phyloP scores from a whole-genome alignment of 192 early-diverging fungal genomes.

The Rhizophlyctis rosea region DNA sequence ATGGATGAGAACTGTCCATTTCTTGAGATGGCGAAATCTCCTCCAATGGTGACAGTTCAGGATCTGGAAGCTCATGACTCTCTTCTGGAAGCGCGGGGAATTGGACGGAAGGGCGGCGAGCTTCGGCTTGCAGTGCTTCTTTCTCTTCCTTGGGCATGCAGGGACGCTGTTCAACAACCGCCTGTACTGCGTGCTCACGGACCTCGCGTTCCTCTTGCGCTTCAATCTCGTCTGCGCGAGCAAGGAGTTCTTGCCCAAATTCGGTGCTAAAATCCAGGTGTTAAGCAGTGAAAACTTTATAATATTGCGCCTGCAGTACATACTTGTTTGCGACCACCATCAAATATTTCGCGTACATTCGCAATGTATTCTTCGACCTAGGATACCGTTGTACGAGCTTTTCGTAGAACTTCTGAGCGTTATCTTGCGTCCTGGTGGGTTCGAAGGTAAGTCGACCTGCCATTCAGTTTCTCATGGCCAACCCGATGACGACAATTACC shows the following conservation, averaged over 20 bases:
- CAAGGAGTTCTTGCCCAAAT: neutral
- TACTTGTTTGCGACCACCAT: neutral
- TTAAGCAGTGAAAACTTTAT: neutral
- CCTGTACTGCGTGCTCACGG: neutral
- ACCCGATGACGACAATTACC: neutral
- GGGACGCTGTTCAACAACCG: neutral
- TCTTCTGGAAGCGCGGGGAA: no score
- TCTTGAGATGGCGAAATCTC: no score
- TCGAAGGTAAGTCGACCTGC: neutral
- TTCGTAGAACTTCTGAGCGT: conserved; percentile 5
- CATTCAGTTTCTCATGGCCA: no score
- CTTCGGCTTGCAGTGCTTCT: no score
- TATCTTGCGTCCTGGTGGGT: neutral
- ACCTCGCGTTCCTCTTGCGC: neutral
- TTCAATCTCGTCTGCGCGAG: conserved; percentile 8
- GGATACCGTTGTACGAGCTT: conserved; percentile 1
- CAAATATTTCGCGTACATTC: conserved; percentile 11
- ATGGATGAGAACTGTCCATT: no score
- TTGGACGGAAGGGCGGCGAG: no score
- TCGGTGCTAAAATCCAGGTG: neutral
- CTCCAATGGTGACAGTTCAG: no score
- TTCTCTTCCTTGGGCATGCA: no score
- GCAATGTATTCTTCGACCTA: neutral
- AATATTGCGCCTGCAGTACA: neutral
- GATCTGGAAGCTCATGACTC: no score